Percentiles rank a stretch among this genome's conserved stretches.
Evolutionary conservation across 257 asterid species (phyloP).

Genomic region (Salvia hispanica): DNA sequence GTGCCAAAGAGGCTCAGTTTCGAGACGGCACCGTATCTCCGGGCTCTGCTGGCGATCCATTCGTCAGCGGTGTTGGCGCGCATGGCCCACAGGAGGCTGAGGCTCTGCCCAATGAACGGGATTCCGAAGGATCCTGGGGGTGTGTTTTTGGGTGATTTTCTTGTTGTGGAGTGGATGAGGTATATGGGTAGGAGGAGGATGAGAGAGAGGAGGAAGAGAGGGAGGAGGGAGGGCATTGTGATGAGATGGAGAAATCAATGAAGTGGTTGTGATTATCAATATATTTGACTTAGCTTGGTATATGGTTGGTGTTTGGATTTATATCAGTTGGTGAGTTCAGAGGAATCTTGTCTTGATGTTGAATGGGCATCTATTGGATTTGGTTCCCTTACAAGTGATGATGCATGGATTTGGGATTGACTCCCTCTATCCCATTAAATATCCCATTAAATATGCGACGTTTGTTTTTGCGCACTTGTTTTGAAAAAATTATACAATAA

Average conservation of each 20-base stretch:
- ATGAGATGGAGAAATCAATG: conserved; percentile 19
- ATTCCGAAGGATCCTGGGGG: conserved; percentile 78
- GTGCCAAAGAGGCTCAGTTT: conserved; percentile 73
- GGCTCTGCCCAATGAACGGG: conserved; percentile 70
- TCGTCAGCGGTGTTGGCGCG: conserved; percentile 65
- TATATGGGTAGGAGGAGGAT: conserved; percentile 22
- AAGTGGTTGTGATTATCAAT: neutral
- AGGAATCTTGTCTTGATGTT: conserved; percentile 7
- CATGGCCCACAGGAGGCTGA: conserved; percentile 64
- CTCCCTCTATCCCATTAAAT: no score
- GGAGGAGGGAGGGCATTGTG: conserved; percentile 31
- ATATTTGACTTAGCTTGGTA: no score
- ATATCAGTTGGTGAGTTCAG: neutral
- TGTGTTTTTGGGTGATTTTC: conserved; percentile 28
- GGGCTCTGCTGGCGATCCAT: conserved; percentile 58
- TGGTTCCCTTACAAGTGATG: neutral
- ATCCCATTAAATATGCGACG: no score
- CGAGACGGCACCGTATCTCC: conserved; percentile 58
- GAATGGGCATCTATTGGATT: neutral
- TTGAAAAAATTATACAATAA: no score
- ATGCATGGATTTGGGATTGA: no score
- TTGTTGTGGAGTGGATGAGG: conserved; percentile 37
- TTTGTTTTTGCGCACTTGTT: no score
- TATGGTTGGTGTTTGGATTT: neutral
- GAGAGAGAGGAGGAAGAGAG: conserved; percentile 40